Evolutionary conservation across 208 protist genomes (phyloP).

Genomic region (Leishmania mexicana): DNA sequence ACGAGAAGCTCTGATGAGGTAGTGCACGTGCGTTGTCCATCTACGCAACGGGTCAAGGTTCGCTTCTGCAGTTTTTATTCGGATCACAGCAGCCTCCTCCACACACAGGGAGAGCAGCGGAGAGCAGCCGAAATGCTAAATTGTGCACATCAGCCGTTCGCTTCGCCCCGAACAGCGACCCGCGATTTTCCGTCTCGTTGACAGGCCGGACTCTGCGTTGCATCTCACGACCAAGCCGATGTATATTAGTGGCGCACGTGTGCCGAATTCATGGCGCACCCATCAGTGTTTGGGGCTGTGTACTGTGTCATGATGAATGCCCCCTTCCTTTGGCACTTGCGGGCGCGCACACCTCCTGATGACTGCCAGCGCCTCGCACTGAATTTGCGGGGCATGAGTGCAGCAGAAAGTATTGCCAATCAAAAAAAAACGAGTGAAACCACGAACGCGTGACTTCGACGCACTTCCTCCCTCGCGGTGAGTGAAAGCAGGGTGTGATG

Average conservation of each 20-base stretch:
- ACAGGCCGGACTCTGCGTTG: neutral
- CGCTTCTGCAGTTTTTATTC: neutral
- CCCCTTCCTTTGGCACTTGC: neutral
- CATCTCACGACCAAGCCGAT: neutral
- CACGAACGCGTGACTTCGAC: neutral
- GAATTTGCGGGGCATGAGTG: neutral
- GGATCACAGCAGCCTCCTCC: neutral
- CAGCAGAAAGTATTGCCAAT: neutral
- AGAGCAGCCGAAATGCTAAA: neutral
- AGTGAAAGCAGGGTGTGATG: neutral
- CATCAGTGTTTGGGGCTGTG: neutral
- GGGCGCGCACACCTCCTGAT: neutral
- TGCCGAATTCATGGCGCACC: neutral
- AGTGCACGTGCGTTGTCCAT: neutral
- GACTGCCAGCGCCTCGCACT: neutral
- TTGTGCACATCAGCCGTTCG: neutral
- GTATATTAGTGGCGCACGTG: neutral
- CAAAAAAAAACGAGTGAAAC: neutral
- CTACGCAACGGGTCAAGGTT: too few relatives aligned
- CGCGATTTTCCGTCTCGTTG: neutral
- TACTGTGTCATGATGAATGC: neutral
- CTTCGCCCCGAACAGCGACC: neutral
- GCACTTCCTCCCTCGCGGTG: neutral
- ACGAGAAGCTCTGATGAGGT: constrained; percentile 7
- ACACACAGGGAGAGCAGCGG: neutral